Conservation (phyloP, 78 protist species). For the Capsaspora owczarzaki region DNA sequence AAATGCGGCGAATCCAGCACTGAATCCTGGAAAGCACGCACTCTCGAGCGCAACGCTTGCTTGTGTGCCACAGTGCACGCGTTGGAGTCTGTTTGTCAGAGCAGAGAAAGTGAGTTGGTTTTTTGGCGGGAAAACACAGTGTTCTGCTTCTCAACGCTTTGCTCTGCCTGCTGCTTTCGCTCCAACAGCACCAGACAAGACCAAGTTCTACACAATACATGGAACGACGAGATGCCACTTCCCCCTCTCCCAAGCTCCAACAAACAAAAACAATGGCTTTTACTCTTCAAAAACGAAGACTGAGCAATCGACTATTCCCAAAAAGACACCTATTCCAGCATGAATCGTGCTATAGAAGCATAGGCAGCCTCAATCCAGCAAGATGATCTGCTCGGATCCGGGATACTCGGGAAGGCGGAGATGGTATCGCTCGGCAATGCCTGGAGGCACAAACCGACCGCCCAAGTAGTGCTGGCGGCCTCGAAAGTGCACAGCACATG, state of each 20-base stretch:
- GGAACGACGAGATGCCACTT: background rate
- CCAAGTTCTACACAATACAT: background rate
- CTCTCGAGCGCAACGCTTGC: too few species aligned
- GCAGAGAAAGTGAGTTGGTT: too few species aligned
- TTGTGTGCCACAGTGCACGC: too few species aligned
- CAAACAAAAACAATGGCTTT: background rate
- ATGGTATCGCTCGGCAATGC: background rate
- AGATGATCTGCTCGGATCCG: background rate
- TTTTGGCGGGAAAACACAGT: too few species aligned
- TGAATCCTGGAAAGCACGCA: too few species aligned
- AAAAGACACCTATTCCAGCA: background rate
- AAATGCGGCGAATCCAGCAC: too few species aligned
- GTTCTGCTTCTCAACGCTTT: too few species aligned
- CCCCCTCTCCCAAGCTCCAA: background rate
- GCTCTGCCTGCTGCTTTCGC: too few species aligned
- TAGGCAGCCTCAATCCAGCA: background rate
- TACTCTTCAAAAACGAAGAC: background rate
- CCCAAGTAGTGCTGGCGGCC: constrained; percentile 20
- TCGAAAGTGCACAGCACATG: background rate
- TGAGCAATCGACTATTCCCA: background rate
- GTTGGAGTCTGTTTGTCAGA: too few species aligned
- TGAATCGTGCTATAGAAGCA: too few species aligned
- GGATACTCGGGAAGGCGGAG: constrained; percentile 11
- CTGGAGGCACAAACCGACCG: constrained; percentile 19
- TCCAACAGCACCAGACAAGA: too few species aligned